Conservation (phyloP, 2,329 filamentous ascomycete species). For the Alternaria sp. region DNA sequence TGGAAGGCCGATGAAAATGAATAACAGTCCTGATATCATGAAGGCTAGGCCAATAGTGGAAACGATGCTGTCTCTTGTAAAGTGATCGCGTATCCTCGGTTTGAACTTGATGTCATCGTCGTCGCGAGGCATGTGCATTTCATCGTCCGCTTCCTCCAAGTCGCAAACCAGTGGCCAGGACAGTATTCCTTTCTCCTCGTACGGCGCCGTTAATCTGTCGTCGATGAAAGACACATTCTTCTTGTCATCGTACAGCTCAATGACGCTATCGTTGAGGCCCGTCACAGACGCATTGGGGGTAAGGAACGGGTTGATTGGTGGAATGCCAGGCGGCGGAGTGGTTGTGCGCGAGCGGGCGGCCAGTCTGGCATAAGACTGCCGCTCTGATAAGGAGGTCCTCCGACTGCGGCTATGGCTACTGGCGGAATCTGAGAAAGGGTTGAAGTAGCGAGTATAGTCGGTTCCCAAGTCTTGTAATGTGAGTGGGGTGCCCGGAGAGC, state of each 20-base stretch:
- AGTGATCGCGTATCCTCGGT: constrained; percentile 54
- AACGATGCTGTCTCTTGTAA: constrained; percentile 52
- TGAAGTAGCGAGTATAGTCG: constrained; percentile 48
- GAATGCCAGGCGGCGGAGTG: constrained; percentile 20
- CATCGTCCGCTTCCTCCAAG: constrained; percentile 61
- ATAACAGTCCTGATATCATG: constrained; percentile 56
- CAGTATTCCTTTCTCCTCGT: constrained; percentile 50
- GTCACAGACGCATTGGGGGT: constrained; percentile 40
- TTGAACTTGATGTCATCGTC: constrained; percentile 57
- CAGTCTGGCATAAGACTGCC: constrained; percentile 5
- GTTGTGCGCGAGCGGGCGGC: constrained; percentile 15
- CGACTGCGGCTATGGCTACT: constrained; percentile 31
- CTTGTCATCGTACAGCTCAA: constrained; percentile 29
- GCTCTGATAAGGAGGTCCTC: constrained; percentile 30
- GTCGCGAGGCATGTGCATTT: constrained; percentile 60
- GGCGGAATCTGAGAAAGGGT: constrained; percentile 36
- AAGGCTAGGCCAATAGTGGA: constrained; percentile 54
- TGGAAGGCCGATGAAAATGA: constrained; percentile 60
- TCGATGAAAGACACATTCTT: constrained; percentile 52
- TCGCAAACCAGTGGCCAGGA: constrained; percentile 57
- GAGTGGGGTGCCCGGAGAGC: constrained; percentile 24
- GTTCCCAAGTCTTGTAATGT: constrained; percentile 40
- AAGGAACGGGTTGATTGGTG: constrained; percentile 32
- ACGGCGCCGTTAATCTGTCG: constrained; percentile 55
- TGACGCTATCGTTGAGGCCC: constrained; percentile 28